These are phyloP conservation scores for Cercophora sp. DNA, from an alignment of 495 filamentous ascomycete genomes.

Conservation along the genomic window DNA sequence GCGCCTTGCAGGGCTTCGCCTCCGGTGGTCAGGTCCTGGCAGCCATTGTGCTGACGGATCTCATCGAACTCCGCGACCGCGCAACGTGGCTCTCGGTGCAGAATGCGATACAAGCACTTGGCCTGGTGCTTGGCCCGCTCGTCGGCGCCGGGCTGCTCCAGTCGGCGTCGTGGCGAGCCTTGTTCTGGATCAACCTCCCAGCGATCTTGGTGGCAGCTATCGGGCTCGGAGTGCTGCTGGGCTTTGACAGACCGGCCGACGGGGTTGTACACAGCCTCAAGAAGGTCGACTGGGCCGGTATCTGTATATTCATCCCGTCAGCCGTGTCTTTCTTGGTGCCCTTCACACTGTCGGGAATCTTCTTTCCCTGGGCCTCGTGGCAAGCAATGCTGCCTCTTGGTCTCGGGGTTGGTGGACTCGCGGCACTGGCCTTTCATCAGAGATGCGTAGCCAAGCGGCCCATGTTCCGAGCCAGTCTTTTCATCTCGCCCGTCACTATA, in stretches of 20 bases:
- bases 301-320: slow-evolving; percentile 50
- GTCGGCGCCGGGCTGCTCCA: slow-evolving; percentile 41
- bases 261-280: slow-evolving; percentile 36
- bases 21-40: slow-evolving; percentile 62
- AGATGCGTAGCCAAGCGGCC: slow-evolving; percentile 42
- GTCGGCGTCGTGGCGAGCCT: slow-evolving; percentile 51
- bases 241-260: slow-evolving; percentile 25
- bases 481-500: slow-evolving; percentile 38
- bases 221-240: slow-evolving; percentile 36
- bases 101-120: slow-evolving; percentile 28
- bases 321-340: slow-evolving; percentile 48
- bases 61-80: slow-evolving; percentile 50
- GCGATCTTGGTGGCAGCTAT: slow-evolving; percentile 32
- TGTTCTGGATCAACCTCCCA: slow-evolving; percentile 45
- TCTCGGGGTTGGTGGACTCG: slow-evolving; percentile 45
- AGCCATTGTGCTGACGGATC: slow-evolving; percentile 62
- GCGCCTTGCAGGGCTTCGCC: slow-evolving; percentile 65
- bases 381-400: slow-evolving; percentile 54
- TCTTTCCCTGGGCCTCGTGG: slow-evolving; percentile 53
- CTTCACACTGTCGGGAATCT: slow-evolving; percentile 52
- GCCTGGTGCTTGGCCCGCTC: slow-evolving; percentile 20
- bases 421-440: slow-evolving; percentile 51
- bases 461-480: slow-evolving; percentile 43
- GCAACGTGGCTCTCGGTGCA: slow-evolving; percentile 39
- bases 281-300: slow-evolving; percentile 59